Evolutionary conservation across 345 rosid genomes (phyloP).

Genomic region (Brassica juncea): DNA sequence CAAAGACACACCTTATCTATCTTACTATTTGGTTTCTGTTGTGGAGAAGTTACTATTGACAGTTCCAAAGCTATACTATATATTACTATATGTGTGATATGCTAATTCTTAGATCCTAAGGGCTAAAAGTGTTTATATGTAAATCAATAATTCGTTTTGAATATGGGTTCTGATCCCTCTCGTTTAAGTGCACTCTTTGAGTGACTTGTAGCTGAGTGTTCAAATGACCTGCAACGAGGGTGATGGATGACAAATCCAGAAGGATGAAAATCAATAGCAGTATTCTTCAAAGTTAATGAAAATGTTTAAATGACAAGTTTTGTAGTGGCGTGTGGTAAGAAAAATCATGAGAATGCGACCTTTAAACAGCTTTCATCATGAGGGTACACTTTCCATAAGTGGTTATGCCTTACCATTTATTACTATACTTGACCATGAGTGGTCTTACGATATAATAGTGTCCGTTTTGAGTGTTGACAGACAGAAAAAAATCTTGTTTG

Average conservation of each 20-base stretch:
- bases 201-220: slow-evolving; percentile 64
- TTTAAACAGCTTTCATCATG: neutral
- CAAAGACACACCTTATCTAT: slow-evolving; percentile 4
- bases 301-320: neutral
- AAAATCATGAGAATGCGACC: neutral
- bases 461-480: neutral
- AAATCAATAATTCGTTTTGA: neutral
- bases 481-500: neutral
- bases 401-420: neutral
- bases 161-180: slow-evolving; percentile 33
- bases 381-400: neutral
- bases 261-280: neutral
- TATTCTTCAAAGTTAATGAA: neutral
- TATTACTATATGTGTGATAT: neutral
- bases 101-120: neutral
- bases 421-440: neutral
- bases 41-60: slow-evolving; percentile 5
- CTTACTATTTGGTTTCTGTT: slow-evolving; percentile 15
- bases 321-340: neutral
- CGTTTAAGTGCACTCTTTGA: slow-evolving; percentile 57
- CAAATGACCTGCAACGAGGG: neutral
- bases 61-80: slow-evolving; percentile 5
- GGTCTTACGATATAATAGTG: neutral
- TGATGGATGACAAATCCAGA: neutral
- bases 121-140: neutral